Conservation (phyloP, 176 grass and related monocot species). For the Pontederia paniculata region DNA sequence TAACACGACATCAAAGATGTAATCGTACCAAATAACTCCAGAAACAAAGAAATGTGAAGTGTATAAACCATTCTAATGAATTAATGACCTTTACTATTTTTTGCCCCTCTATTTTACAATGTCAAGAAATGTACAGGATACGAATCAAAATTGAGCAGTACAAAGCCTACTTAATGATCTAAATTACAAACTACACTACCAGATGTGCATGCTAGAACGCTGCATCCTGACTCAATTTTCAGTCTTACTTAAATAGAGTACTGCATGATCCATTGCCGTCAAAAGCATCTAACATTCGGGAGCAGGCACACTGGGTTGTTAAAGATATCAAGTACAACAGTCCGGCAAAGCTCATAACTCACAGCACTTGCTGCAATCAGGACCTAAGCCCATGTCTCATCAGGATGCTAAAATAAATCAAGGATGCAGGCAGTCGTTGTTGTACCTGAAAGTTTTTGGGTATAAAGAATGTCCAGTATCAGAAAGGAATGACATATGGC, state of each 20-base stretch:
- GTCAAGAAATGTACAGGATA: neutral
- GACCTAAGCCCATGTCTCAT: neutral
- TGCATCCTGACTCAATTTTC: neutral
- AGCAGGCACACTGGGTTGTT: no score
- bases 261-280: no score
- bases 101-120: neutral
- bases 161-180: neutral
- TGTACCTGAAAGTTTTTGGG: neutral
- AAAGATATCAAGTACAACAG: no score
- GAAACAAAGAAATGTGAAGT: no score
- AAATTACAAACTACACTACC: neutral
- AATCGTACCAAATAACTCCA: no score
- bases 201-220: neutral
- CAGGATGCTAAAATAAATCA: neutral
- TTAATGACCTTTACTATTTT: no score
- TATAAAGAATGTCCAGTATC: neutral
- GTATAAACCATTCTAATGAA: no score
- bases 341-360: no score
- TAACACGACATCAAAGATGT: no score
- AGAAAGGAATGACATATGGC: slow-evolving; percentile 4
- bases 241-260: no score
- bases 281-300: neutral
- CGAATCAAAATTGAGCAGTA: slow-evolving; percentile 5
- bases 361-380: neutral
- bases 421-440: neutral